phyloP scores from a whole-genome alignment of 352 stramenopile genomes.

The Pythium sp. region DNA sequence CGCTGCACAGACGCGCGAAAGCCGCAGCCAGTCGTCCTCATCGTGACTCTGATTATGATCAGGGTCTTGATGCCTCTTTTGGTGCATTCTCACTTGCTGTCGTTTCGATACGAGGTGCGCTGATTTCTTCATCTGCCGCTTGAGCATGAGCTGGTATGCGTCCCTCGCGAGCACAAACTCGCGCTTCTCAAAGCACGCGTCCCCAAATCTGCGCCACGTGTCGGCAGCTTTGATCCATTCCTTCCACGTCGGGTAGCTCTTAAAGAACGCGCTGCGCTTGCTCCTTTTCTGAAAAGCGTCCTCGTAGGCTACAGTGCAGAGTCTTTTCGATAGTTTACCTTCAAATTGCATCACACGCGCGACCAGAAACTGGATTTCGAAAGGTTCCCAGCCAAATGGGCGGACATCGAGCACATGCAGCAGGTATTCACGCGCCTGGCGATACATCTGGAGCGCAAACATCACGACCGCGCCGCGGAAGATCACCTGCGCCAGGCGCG shows the following conservation, averaged over 20 bases:
- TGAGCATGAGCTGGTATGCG: conserved; percentile 57
- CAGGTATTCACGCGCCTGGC: conserved; percentile 67
- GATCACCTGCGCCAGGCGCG: conserved; percentile 46
- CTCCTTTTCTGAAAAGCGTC: conserved; percentile 53
- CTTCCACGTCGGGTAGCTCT: conserved; percentile 40
- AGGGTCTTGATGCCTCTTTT: conserved; percentile 13
- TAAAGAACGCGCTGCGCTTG: conserved; percentile 25
- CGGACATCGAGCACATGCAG: conserved; percentile 52
- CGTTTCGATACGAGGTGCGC: conserved; percentile 33
- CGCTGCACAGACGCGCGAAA: conserved; percentile 42
- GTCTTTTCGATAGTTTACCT: conserved; percentile 27
- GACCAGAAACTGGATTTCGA: conserved; percentile 62
- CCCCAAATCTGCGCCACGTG: conserved; percentile 53
- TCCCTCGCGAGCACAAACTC: conserved; percentile 66
- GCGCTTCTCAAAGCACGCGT: conserved; percentile 39
- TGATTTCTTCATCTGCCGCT: conserved; percentile 37
- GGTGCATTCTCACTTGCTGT: conserved; percentile 23
- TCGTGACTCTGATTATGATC: conserved; percentile 9
- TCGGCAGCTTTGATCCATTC: conserved; percentile 49
- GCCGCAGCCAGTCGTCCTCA: conserved; percentile 49
- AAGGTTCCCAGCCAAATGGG: conserved; percentile 44
- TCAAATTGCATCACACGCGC: conserved; percentile 61
- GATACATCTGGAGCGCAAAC: conserved; percentile 53
- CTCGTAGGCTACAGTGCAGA: conserved; percentile 65
- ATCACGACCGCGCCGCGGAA: conserved; percentile 68